phyloP scores from a whole-genome alignment of 164 flowering plant genomes.

The Nymphaea colorata region DNA sequence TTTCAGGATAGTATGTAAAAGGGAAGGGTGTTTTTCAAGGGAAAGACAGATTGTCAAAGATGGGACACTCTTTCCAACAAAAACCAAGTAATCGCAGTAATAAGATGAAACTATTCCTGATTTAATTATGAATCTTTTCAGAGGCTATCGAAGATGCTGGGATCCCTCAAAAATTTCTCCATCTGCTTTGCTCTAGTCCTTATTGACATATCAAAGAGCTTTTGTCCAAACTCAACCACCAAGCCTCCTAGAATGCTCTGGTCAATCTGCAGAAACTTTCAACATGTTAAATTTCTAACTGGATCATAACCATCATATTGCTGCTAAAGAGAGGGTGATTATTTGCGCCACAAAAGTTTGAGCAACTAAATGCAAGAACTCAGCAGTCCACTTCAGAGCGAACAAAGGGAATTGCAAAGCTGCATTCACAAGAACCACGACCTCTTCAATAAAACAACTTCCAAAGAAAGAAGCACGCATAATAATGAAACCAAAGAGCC shows the following conservation, averaged over 20 bases:
- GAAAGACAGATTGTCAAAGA: neutral
- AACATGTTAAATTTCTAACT: neutral
- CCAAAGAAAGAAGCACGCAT: too few relatives aligned
- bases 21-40: neutral
- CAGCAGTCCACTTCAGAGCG: too few relatives aligned
- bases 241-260: slow-evolving; percentile 12
- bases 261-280: slow-evolving; percentile 8
- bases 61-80: neutral
- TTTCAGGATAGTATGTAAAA: too few relatives aligned
- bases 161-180: slow-evolving; percentile 16
- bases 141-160: slow-evolving; percentile 8
- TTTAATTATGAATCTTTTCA: neutral
- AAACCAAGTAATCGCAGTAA: neutral
- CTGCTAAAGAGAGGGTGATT: neutral
- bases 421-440: too few relatives aligned
- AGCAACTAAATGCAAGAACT: too few relatives aligned
- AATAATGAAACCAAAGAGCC: too few relatives aligned
- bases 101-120: neutral
- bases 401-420: too few relatives aligned
- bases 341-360: too few relatives aligned
- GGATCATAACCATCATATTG: neutral
- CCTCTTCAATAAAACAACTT: too few relatives aligned
- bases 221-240: slow-evolving; percentile 13
- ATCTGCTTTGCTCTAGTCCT: slow-evolving; percentile 11
- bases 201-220: slow-evolving; percentile 13